A percentile compares a stretch with the other conserved stretches of the same genome.
Conservation (phyloP, 2,329 filamentous ascomycete species). For the Phoma sp. region DNA sequence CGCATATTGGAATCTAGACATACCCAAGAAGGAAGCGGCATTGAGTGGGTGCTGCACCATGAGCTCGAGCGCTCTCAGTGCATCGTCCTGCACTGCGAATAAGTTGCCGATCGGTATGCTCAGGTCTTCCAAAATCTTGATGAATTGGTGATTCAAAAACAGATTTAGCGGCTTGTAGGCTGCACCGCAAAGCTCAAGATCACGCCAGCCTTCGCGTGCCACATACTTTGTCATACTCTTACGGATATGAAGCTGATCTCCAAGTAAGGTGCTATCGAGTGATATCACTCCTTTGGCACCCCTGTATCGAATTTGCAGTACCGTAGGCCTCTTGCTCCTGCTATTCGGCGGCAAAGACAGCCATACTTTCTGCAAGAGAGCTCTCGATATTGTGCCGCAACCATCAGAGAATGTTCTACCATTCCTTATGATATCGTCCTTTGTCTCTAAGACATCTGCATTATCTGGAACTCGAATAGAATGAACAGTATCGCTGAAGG, state of each 20-base stretch:
- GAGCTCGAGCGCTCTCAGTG: conserved; percentile 64
- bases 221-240: conserved; percentile 82
- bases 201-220: conserved; percentile 50
- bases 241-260: conserved; percentile 66
- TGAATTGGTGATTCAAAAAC: conserved; percentile 77
- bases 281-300: conserved; percentile 70
- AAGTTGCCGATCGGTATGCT: conserved; percentile 66
- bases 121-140: conserved; percentile 87
- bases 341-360: conserved; percentile 55
- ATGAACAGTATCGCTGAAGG: conserved; percentile 79
- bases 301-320: conserved; percentile 70
- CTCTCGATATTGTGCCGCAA: conserved; percentile 72
- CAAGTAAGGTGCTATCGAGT: conserved; percentile 66
- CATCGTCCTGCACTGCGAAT: conserved; percentile 66
- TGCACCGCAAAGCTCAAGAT: conserved; percentile 75
- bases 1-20: not conserved
- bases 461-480: conserved; percentile 61
- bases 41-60: conserved; percentile 66
- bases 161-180: conserved; percentile 71
- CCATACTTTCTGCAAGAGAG: conserved; percentile 67
- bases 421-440: conserved; percentile 62
- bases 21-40: conserved; percentile 67
- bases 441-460: conserved; percentile 51
- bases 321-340: conserved; percentile 52
- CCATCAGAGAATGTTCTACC: conserved; percentile 77